Base-by-base conservation (phyloP, 78 protist genomes). In the Emiliania huxleyi region DNA sequence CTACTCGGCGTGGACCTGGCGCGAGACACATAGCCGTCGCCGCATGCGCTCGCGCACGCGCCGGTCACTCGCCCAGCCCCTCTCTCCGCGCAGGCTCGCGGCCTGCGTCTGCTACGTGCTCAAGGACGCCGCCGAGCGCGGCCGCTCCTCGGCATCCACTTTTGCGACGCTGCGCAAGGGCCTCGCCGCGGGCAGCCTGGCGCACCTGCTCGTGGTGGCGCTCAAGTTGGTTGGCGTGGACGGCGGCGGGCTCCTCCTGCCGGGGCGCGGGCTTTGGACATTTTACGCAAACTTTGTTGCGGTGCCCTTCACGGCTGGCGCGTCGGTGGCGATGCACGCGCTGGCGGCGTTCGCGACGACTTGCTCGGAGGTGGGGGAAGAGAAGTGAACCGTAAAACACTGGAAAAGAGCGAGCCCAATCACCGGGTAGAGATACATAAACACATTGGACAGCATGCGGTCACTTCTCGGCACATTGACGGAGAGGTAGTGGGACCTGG, bases 111-210 rank as follows among this genome's bases (percentile, higher is more conserved):
- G 42, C 42, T 87, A 55, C 79, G 12, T 21, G 29, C 91, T 87
- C 52, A 87, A 87, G 48, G 91, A 87, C 91, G 91, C 91, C 8
- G 77, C 91, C 21, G 79, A 87, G 91, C 91, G 91, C 38, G 77
- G 48, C 23, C 91, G 91, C 35, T 23, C 29, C 33, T 0, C 11
- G n/a, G 91, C 91, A 12, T 87, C 91, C 52, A 87, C 91, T 0
- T 87, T 87, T 55, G 75, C 4, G n/a, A 87, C 91, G 46, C 79
- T 87, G 46, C 73, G 91, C 33, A 33, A 38, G 79, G 91, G 91
- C 48, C 77, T 87, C 77, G 49, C 48, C 46, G 12, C 26, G 8
- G 91, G 52, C 48, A 1, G 56, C 38, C 79, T 23, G 48, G 33
- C 49, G 48, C 91, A 87, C 48, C 91, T 87, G 48, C 42, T 55